Conservation (phyloP, 2,329 filamentous ascomycete species). For the Gnomoniopsis sp. region DNA sequence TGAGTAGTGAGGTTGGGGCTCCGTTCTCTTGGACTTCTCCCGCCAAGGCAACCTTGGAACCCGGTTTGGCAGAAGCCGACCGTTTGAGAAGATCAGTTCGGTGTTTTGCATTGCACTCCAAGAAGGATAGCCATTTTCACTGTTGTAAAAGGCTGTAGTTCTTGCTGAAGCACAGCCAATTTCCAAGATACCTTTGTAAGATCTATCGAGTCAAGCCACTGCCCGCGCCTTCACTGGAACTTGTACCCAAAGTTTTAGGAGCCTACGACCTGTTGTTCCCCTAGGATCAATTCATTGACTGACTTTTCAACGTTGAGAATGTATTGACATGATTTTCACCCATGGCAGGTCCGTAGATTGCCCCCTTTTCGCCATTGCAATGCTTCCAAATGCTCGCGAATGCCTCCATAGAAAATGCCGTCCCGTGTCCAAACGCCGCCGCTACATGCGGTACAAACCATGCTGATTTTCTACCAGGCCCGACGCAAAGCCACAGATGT, state of each 20-base stretch:
- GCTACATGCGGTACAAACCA: background rate
- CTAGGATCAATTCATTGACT: background rate
- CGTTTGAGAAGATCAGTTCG: background rate
- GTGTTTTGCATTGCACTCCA: background rate
- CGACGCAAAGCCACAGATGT: background rate
- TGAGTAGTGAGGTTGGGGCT: background rate
- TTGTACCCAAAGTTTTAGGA: no score
- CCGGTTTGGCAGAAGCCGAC: background rate
- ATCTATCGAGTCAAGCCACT: no score
- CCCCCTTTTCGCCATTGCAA: background rate
- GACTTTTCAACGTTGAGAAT: background rate
- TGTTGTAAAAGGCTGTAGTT: no score
- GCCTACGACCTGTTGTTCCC: no score
- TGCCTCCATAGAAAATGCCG: slow-evolving; percentile 1
- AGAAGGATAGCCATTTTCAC: background rate
- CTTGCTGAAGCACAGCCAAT: no score
- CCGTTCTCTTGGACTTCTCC: background rate
- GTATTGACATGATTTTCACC: background rate
- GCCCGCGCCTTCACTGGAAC: no score
- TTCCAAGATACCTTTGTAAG: no score
- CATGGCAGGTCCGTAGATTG: background rate
- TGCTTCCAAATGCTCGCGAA: background rate
- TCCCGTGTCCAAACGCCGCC: slow-evolving; percentile 11
- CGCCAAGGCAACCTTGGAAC: background rate
- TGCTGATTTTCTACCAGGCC: background rate